Conservation (phyloP, 495 filamentous ascomycete species). For the Aspergillus sclerotiicarbonarius region DNA sequence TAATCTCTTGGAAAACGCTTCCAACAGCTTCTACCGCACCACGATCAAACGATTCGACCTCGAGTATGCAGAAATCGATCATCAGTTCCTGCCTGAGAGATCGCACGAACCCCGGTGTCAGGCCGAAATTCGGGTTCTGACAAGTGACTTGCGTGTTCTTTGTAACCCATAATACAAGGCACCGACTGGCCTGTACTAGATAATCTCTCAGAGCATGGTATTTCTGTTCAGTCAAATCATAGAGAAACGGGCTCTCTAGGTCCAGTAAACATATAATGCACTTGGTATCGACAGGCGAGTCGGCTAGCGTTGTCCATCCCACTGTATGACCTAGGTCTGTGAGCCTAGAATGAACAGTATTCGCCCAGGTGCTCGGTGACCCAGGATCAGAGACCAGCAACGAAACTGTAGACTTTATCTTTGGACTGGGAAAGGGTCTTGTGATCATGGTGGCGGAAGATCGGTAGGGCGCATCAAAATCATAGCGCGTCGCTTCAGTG, state of each 20-base stretch:
- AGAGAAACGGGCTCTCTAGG: not conserved
- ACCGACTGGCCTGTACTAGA: not conserved
- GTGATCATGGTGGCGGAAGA: not conserved
- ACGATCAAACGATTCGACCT: not conserved
- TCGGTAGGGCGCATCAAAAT: not conserved
- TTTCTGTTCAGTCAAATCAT: not conserved
- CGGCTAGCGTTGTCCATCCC: not conserved
- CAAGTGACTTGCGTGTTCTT: not conserved
- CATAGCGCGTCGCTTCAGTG: not conserved
- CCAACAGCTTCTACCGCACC: not conserved
- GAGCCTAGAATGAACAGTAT: not conserved
- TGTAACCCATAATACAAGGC: conserved; percentile 4
- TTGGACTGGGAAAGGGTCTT: not conserved
- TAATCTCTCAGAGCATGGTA: not conserved
- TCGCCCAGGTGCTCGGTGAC: not conserved
- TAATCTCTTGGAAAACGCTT: not conserved
- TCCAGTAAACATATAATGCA: not conserved
- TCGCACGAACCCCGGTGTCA: not conserved
- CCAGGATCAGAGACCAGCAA: not conserved
- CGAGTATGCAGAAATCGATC: conserved; percentile 3
- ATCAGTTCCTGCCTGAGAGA: conserved; percentile 1
- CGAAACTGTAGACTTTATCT: not conserved
- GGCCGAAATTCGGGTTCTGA: not conserved
- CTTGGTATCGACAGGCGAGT: not conserved
- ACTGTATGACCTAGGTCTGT: not conserved